Conservation (phyloP, 2,329 filamentous ascomycete species). For the Beauveria australis region DNA sequence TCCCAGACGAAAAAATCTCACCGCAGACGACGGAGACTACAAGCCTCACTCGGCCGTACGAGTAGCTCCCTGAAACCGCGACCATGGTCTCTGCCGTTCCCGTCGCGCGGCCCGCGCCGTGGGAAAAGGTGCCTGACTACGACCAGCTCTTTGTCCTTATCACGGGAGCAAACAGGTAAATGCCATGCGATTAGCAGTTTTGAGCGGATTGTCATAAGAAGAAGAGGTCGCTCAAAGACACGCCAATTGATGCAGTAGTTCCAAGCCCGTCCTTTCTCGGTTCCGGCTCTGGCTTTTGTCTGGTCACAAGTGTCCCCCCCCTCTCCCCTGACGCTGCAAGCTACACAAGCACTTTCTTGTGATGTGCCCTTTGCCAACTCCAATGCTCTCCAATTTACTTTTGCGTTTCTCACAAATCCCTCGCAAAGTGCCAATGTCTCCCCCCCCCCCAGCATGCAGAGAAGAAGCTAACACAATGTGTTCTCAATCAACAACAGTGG, state of each 20-base stretch:
- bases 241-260: neutral
- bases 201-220: neutral
- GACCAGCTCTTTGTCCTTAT: constrained; percentile 60
- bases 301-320: neutral
- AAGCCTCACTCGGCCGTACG: neutral
- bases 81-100: constrained; percentile 8
- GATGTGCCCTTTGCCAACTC: neutral
- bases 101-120: constrained; percentile 21
- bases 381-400: neutral
- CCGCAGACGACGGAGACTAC: neutral
- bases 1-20: neutral
- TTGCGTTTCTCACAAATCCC: too few species aligned
- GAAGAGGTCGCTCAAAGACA: neutral
- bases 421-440: neutral
- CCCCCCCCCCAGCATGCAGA: neutral
- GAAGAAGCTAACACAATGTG: neutral
- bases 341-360: neutral
- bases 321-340: neutral
- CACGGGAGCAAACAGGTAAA: constrained; percentile 79
- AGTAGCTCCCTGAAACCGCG: neutral
- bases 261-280: neutral
- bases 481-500: constrained; percentile 47
- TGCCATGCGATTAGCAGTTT: constrained; percentile 8
- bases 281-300: neutral
- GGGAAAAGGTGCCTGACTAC: constrained; percentile 27